Conservation (phyloP, 805 yeast species). For the Metschnikowia henanensis region DNA sequence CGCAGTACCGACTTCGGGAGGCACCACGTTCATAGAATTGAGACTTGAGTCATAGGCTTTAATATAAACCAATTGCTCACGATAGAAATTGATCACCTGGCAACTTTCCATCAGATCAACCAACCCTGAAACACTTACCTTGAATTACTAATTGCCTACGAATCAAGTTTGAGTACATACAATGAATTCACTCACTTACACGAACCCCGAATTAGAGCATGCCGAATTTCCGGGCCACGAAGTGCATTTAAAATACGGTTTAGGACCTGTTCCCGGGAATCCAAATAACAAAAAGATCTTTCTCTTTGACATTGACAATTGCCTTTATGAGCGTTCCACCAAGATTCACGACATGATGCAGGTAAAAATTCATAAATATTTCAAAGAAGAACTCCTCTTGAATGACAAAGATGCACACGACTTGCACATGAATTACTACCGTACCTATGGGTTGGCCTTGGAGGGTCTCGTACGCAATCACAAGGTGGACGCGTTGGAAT, state of each 20-base stretch:
- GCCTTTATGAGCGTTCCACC: constrained; percentile 75
- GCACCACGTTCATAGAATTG: not conserved
- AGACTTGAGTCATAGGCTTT: too few relatives aligned
- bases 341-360: constrained; percentile 88
- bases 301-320: constrained; percentile 93
- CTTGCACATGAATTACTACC: constrained; percentile 75
- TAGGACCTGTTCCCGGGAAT: constrained; percentile 19
- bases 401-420: constrained; percentile 70
- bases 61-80: too few relatives aligned
- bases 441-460: constrained; percentile 87
- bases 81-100: not conserved
- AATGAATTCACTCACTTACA: constrained; percentile 10
- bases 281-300: constrained; percentile 39
- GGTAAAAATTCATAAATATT: constrained; percentile 76
- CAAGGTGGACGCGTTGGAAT: constrained; percentile 83
- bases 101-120: not conserved
- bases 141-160: too few relatives aligned
- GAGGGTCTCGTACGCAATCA: constrained; percentile 78
- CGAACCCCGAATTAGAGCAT: constrained; percentile 15
- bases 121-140: not conserved
- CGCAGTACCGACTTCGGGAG: not conserved
- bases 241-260: constrained; percentile 19
- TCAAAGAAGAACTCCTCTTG: constrained; percentile 61
- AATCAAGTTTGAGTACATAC: not conserved
- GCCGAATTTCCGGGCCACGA: constrained; percentile 15